phyloP scores from a whole-genome alignment of 2,329 filamentous ascomycete genomes.

The Lanzia echinophila region DNA sequence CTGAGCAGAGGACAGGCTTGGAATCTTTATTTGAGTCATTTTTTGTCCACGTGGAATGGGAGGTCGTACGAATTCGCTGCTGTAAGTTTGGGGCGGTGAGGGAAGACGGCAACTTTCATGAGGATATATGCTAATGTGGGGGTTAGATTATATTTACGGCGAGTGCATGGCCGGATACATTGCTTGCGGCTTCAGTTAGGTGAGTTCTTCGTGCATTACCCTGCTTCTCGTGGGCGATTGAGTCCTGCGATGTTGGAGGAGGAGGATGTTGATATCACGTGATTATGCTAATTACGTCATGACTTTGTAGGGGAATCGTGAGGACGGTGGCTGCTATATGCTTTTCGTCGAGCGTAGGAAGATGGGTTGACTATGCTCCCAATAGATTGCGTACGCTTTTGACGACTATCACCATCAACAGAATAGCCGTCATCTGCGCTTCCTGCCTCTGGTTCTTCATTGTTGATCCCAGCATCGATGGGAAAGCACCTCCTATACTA shows the following conservation, averaged over 20 bases:
- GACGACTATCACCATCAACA: constrained; percentile 37
- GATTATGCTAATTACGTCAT: constrained; percentile 6
- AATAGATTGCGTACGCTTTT: constrained; percentile 36
- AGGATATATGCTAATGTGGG: constrained; percentile 15
- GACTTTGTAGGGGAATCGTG: constrained; percentile 28
- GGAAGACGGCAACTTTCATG: neutral
- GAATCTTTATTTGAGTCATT: constrained; percentile 45
- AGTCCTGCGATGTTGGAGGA: neutral
- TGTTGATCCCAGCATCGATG: constrained; percentile 10
- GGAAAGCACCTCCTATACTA: neutral
- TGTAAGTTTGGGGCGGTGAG: constrained; percentile 12
- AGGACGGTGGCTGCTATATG: constrained; percentile 35
- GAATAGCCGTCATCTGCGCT: constrained; percentile 35
- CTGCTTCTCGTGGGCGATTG: neutral
- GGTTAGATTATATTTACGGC: constrained; percentile 47
- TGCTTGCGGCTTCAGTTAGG: constrained; percentile 35
- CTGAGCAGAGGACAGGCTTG: constrained; percentile 33
- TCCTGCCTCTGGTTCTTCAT: constrained; percentile 37
- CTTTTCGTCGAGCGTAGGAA: constrained; percentile 37
- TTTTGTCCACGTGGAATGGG: constrained; percentile 51
- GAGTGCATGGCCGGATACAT: constrained; percentile 37
- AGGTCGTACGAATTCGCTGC: constrained; percentile 37
- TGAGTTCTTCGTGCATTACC: constrained; percentile 18
- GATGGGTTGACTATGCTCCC: constrained; percentile 36
- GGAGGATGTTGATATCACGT: constrained; percentile 8